These are phyloP conservation scores for Colletotrichum orbiculare DNA, from an alignment of 2,329 filamentous ascomycete genomes.

Conservation along the genomic window DNA sequence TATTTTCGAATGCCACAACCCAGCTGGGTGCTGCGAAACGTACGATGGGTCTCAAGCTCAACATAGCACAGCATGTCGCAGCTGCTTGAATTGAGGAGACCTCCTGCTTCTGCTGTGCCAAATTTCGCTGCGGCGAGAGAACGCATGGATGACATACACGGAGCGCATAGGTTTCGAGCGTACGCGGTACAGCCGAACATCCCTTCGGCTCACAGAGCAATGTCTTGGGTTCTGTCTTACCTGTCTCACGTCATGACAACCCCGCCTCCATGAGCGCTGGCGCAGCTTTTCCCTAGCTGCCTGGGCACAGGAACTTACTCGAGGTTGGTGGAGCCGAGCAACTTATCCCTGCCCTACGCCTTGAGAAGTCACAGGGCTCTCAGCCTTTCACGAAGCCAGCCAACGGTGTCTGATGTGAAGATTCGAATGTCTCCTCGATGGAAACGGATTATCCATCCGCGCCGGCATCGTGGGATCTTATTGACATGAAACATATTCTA, in stretches of 20 bases:
- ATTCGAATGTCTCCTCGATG: not conserved
- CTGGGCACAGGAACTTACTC: not conserved
- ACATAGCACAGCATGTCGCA: not conserved
- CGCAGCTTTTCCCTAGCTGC: not conserved
- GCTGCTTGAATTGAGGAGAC: not conserved
- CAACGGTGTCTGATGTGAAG: not conserved
- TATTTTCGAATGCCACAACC: not conserved
- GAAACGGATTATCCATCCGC: not conserved
- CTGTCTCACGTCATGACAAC: too few species aligned
- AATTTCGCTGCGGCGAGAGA: too few species aligned
- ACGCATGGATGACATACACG: too few species aligned
- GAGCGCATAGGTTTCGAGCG: too few species aligned
- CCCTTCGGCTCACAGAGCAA: too few species aligned
- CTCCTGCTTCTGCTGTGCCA: not conserved
- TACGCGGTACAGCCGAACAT: too few species aligned
- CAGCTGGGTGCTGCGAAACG: not conserved
- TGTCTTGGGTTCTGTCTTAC: not conserved
- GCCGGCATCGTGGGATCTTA: too few species aligned
- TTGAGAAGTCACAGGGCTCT: not conserved
- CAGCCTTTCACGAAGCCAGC: conserved; percentile 1
- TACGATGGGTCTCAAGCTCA: not conserved
- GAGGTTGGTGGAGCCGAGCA: not conserved
- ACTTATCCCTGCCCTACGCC: not conserved
- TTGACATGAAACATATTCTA: too few species aligned
- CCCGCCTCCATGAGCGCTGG: not conserved